Evolutionary conservation across 2,329 filamentous ascomycete species (phyloP).

Genomic region (Aspergillus sp.): DNA sequence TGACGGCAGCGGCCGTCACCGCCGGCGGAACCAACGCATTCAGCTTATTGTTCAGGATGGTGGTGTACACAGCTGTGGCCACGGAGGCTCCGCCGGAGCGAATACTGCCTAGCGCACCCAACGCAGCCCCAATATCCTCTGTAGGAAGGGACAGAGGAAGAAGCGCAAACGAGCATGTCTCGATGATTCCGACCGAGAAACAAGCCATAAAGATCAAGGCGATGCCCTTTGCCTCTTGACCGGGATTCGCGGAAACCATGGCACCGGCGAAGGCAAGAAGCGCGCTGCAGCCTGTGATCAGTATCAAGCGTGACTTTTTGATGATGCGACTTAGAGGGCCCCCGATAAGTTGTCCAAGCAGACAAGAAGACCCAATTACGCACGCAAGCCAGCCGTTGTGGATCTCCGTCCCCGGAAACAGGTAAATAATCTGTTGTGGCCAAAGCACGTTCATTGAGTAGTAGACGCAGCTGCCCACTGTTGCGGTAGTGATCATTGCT

Average conservation of each 20-base stretch:
- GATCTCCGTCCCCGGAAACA: conserved; percentile 41
- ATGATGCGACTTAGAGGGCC: not conserved
- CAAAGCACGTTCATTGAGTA: conserved; percentile 46
- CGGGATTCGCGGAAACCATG: not conserved
- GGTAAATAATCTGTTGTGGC: conserved; percentile 41
- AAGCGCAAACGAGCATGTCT: not conserved
- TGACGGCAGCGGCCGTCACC: not conserved
- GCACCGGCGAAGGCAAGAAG: not conserved
- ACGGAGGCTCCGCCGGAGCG: not conserved
- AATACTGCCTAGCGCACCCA: not conserved
- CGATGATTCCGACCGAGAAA: not conserved
- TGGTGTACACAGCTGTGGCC: not conserved
- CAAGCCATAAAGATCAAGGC: not conserved
- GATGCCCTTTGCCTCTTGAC: not conserved
- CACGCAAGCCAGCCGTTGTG: conserved; percentile 40
- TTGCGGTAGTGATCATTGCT: conserved; percentile 39
- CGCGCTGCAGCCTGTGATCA: not conserved
- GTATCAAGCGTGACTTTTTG: not conserved
- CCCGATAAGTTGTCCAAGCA: not conserved
- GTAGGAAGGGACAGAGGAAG: not conserved
- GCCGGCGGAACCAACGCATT: not conserved
- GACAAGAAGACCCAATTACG: not conserved
- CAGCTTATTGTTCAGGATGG: conserved; percentile 1
- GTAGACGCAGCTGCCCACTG: conserved; percentile 46
- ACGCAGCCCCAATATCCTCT: not conserved